A percentile compares a stretch with the other conserved stretches of the same genome.
phyloP scores from a whole-genome alignment of 768 basidiomycete genomes.

The Naganishia vaughanmartiniae region DNA sequence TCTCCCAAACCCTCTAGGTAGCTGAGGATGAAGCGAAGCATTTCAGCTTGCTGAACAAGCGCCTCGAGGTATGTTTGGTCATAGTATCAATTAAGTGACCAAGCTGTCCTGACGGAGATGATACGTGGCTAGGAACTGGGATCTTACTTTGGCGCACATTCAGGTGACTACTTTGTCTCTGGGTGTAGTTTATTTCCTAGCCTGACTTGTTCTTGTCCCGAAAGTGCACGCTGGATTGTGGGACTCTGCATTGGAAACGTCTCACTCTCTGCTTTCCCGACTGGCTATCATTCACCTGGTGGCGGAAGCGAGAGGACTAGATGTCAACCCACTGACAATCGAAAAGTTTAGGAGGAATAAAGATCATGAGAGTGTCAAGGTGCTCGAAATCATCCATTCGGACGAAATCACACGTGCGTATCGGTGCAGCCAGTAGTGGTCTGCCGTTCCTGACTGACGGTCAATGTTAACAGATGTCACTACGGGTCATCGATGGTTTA shows the following conservation, averaged over 20 bases:
- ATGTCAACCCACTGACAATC: constrained; percentile 78
- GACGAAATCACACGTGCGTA: constrained; percentile 63
- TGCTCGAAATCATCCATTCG: constrained; percentile 71
- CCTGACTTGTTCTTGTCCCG: constrained; percentile 44
- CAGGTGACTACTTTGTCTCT: constrained; percentile 17
- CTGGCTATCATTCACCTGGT: constrained; percentile 82
- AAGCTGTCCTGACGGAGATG: not conserved
- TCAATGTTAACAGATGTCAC: constrained; percentile 62
- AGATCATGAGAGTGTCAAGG: constrained; percentile 65
- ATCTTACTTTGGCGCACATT: constrained; percentile 66
- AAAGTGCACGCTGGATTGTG: constrained; percentile 71
- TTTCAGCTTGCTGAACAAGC: constrained; percentile 66
- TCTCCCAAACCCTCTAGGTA: constrained; percentile 46
- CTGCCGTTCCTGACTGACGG: constrained; percentile 37
- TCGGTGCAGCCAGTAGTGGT: not conserved
- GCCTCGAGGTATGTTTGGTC: constrained; percentile 54
- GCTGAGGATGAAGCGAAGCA: constrained; percentile 76
- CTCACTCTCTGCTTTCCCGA: constrained; percentile 65
- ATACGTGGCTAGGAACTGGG: constrained; percentile 45
- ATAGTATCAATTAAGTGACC: not conserved
- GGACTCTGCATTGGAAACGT: constrained; percentile 71
- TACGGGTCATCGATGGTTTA: constrained; percentile 78
- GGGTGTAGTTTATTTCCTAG: no score
- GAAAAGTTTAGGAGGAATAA: constrained; percentile 66
- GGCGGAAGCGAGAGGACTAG: constrained; percentile 77